Conservation (phyloP, 2,329 filamentous ascomycete genomes). For the Arthrocladium fulminans region DNA sequence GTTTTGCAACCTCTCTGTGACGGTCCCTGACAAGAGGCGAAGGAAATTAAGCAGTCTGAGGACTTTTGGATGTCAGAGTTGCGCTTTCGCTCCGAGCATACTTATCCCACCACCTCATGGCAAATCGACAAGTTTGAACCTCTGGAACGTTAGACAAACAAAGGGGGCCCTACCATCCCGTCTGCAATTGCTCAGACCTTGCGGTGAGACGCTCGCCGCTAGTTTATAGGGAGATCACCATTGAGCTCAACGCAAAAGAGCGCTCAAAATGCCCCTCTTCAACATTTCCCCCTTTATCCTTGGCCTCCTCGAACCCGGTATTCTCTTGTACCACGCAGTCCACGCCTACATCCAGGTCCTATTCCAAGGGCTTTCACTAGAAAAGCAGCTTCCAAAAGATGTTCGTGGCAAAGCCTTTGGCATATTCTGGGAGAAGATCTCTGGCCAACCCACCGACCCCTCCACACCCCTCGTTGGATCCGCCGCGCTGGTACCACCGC, state of each 20-base stretch:
- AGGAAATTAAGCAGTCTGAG: too few species aligned
- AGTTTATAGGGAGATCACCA: background rate
- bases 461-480: slow-evolving; percentile 24
- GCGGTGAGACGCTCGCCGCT: too few species aligned
- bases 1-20: too few species aligned
- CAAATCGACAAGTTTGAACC: background rate
- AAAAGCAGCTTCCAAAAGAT: background rate
- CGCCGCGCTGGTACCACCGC: slow-evolving; percentile 32
- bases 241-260: background rate
- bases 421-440: slow-evolving; percentile 4
- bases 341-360: background rate
- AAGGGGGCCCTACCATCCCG: too few species aligned
- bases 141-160: background rate
- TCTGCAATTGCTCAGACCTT: too few species aligned
- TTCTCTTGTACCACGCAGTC: slow-evolving; percentile 1
- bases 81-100: too few species aligned
- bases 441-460: slow-evolving; percentile 15
- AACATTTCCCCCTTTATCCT: background rate
- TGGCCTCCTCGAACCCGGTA: background rate
- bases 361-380: background rate
- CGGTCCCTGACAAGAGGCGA: too few species aligned
- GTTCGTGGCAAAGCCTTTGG: slow-evolving; percentile 4
- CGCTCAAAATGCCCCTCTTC: background rate
- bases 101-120: too few species aligned
- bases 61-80: too few species aligned